Evolutionary conservation across 805 yeast genomes (phyloP), one percentile per base, ranked within the genome.

Genomic region (Teunomyces aglyptinius): DNA sequence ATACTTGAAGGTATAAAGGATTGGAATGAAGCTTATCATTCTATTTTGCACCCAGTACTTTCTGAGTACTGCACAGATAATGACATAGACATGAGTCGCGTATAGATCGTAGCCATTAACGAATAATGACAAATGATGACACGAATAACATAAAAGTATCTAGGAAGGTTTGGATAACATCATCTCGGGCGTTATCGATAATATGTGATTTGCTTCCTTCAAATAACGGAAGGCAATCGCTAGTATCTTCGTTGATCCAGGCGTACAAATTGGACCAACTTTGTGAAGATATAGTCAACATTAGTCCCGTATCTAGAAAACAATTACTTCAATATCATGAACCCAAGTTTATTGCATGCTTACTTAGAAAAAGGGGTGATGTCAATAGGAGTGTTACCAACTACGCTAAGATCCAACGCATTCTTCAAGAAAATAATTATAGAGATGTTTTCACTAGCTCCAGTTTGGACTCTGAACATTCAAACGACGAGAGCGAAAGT

Each of bases 321-420:
- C 82, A 81, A 3, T 50, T 85, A 6, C 41, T 57, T 2, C 62
- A 61, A 26, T 85, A 80, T 54, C 91, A 85, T 54, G 77, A 77
- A 27, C 45, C 48, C 2, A 57, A 55, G 2, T 83, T 67, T 53
- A 63, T 82, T 1, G 57, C 67, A 5, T 55, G 57, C 7, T 55
- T 84, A n/a, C 54, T 80, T 31, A 54, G 54, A 35, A 47, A 48
- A 11, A 47, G 67, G 43, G 13, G 38, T 10, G 31, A 49, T 51
- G 22, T 54, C 27, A 56, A 55, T 42, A 52, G 41, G 28, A 26
- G 26, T 5, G 11, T 18, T 32, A 20, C 34, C 20, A 41, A 27
- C 20, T 43, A 41, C 19, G 31, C 28, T 16, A 45, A 47, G 15
- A 38, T 41, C 13, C 18, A 20, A 24, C 15, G n/a, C 12, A 15